Evolutionary conservation across 352 stramenopile genomes (phyloP).

Genomic region (Thraustochytrium striatum): DNA sequence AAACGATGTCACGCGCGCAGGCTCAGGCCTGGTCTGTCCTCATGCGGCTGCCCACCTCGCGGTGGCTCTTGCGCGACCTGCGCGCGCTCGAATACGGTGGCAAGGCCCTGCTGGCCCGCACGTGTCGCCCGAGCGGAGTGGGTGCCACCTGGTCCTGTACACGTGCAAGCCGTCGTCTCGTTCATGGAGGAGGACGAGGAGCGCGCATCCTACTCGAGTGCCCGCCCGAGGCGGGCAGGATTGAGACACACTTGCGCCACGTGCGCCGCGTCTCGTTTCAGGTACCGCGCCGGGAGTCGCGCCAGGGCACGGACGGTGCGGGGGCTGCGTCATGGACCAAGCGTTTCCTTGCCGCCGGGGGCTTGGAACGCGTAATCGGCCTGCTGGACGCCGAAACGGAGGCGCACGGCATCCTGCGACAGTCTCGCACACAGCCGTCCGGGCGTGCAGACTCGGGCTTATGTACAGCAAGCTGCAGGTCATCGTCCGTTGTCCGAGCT

Average conservation of each 20-base stretch:
- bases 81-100: background rate
- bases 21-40: constrained; percentile 23
- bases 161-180: constrained; percentile 21
- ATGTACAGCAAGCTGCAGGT: no score
- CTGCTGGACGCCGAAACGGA: no score
- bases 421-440: no score
- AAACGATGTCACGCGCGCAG: background rate
- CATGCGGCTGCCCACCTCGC: constrained; percentile 15
- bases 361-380: constrained; percentile 30
- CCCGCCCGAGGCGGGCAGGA: background rate
- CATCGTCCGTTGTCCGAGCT: no score
- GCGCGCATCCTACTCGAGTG: background rate
- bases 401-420: no score
- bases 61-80: background rate
- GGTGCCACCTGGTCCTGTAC: constrained; percentile 5
- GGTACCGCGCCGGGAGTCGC: background rate
- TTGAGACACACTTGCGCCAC: constrained; percentile 24
- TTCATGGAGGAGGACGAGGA: constrained; percentile 41
- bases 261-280: constrained; percentile 21
- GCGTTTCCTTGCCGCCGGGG: background rate
- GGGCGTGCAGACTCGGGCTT: no score
- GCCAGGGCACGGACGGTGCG: background rate
- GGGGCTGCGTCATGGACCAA: background rate
- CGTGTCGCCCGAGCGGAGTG: background rate
- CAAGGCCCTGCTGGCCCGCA: background rate